Evolutionary conservation across 1,284 basidiomycete genomes (phyloP).

Genomic region (Porodaedalea pini): DNA sequence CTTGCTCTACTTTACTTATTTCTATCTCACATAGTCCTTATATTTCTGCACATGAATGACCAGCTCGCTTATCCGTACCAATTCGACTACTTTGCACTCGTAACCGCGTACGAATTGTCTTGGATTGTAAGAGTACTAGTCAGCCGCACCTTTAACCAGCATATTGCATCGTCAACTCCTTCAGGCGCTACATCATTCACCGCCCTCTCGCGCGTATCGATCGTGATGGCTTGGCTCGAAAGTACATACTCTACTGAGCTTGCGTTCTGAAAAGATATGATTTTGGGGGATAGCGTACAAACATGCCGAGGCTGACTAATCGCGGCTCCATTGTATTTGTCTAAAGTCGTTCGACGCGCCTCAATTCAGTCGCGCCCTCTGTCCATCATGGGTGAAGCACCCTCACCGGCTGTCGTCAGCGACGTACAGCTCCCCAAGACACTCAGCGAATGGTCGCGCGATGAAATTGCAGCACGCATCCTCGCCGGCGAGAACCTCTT

Average conservation of each 20-base stretch:
- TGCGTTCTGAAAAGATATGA: neutral
- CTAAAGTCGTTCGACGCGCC: constrained; percentile 6
- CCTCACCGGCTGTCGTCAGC: neutral
- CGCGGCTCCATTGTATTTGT: neutral
- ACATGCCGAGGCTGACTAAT: constrained; percentile 2
- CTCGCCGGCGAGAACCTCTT: constrained; percentile 77
- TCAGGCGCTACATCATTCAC: neutral
- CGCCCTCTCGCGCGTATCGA: neutral
- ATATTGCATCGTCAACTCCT: neutral
- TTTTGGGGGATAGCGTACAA: too few species aligned
- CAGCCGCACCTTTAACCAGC: too few species aligned
- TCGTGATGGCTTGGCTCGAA: neutral
- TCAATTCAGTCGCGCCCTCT: neutral
- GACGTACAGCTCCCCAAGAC: neutral
- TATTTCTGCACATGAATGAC: too few species aligned
- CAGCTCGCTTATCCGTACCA: neutral
- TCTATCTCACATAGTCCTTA: too few species aligned
- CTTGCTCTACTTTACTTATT: neutral
- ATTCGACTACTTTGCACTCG: neutral
- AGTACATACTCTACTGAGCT: too few species aligned
- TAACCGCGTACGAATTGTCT: too few species aligned
- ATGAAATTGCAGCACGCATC: constrained; percentile 64
- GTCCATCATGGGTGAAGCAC: neutral
- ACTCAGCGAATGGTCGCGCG: constrained; percentile 44
- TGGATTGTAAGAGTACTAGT: too few species aligned